phyloP scores from a whole-genome alignment of 148 eudicot species.

The Vaccinium vitisidaea region DNA sequence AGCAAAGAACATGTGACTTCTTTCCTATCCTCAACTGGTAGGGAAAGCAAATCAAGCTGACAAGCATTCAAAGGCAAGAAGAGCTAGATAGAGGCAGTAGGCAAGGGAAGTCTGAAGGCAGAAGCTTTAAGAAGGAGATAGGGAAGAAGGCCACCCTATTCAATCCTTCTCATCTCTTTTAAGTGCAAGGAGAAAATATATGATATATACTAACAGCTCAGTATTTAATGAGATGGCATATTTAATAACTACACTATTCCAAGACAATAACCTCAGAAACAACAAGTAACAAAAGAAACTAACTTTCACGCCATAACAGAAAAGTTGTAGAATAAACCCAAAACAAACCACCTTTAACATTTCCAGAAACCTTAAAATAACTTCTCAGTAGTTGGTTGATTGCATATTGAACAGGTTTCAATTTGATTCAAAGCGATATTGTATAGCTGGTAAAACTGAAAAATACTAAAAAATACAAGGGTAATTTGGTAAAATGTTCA shows the following conservation, averaged over 20 bases:
- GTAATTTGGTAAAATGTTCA: no score
- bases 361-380: not conserved
- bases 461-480: no score
- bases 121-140: no score
- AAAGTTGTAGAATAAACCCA: not conserved
- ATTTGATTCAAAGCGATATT: not conserved
- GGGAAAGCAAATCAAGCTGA: no score
- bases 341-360: not conserved
- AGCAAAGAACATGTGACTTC: no score
- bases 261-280: not conserved
- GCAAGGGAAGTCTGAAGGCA: no score
- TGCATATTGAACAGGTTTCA: not conserved
- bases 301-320: not conserved
- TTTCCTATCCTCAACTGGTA: no score
- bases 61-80: no score
- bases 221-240: slow-evolving; percentile 2
- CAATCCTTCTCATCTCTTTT: no score
- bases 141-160: no score
- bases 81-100: not conserved
- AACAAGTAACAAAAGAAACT: slow-evolving; percentile 5
- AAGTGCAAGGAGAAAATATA: not conserved
- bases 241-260: not conserved
- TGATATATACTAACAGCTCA: not conserved
- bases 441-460: not conserved
- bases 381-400: not conserved